These are phyloP conservation scores for Populus tremula DNA, from an alignment of 345 rosid genomes.

Conservation along the genomic window DNA sequence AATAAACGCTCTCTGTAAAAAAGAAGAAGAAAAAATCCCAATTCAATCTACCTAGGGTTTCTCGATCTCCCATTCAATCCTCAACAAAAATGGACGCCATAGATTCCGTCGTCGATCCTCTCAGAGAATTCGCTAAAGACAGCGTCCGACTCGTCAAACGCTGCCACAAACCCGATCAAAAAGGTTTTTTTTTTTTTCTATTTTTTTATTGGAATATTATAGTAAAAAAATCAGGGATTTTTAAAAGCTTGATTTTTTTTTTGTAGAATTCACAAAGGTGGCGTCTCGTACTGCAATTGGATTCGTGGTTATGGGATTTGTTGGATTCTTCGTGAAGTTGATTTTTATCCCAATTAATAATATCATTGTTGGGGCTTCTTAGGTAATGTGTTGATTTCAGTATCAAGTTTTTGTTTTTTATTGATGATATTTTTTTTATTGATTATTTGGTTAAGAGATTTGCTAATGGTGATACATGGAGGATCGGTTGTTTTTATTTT, in stretches of 20 bases:
- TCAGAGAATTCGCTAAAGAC: slow-evolving; percentile 75
- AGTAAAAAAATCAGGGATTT: not conserved
- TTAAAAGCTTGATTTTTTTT: not conserved
- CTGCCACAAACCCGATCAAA: slow-evolving; percentile 81
- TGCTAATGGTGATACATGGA: not conserved
- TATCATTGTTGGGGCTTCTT: slow-evolving; percentile 71
- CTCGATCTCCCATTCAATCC: not conserved
- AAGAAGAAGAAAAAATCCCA: too few species aligned
- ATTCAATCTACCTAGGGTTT: slow-evolving; percentile 5
- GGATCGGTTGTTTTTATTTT: not conserved
- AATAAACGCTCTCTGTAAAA: not conserved
- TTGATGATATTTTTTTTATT: not conserved
- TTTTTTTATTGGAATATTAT: not conserved
- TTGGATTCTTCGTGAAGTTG: slow-evolving; percentile 77
- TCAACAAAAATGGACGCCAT: slow-evolving; percentile 55
- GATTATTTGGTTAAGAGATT: not conserved
- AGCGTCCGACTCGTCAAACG: slow-evolving; percentile 76
- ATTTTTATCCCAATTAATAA: slow-evolving; percentile 87
- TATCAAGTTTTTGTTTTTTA: not conserved
- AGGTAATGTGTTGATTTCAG: slow-evolving; percentile 26
- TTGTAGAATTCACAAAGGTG: slow-evolving; percentile 62
- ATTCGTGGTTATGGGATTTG: slow-evolving; percentile 85
- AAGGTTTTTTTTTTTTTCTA: slow-evolving; percentile 29
- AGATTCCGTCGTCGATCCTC: slow-evolving; percentile 60
- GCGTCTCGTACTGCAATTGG: slow-evolving; percentile 87